Conservation (phyloP, 208 protist species). For the Wallacemonas rigidus region DNA sequence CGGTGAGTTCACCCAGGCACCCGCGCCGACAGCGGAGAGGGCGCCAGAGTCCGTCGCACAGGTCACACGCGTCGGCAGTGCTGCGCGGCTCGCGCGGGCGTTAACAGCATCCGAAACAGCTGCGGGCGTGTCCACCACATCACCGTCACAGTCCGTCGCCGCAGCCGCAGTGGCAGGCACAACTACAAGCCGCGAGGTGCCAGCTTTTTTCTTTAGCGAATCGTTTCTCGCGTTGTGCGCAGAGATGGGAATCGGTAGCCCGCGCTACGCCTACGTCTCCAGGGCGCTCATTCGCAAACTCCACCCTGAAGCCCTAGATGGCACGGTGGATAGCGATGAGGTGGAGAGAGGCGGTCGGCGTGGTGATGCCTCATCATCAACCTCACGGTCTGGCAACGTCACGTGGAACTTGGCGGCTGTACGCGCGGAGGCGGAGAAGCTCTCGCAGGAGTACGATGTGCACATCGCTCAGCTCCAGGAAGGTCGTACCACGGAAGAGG, state of each 20-base stretch:
- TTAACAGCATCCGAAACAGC: conserved; percentile 3
- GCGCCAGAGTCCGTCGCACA: not conserved
- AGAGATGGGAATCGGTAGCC: conserved; percentile 39
- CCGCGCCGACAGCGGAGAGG: not conserved
- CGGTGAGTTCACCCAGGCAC: not conserved
- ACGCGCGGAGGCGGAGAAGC: conserved; percentile 25
- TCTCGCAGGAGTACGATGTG: conserved; percentile 34
- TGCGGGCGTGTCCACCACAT: not conserved
- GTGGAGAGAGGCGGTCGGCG: no score
- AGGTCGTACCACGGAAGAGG: not conserved
- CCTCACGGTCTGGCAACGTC: not conserved
- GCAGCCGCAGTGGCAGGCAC: no score
- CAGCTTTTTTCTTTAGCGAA: conserved; percentile 5
- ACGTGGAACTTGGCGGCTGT: conserved; percentile 29
- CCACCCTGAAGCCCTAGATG: not conserved
- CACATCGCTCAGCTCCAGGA: conserved; percentile 10
- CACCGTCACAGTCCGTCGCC: no score
- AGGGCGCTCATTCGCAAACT: conserved; percentile 24
- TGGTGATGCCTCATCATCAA: not conserved
- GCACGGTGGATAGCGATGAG: not conserved
- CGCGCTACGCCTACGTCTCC: conserved; percentile 41
- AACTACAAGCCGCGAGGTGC: not conserved
- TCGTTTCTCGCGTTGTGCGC: conserved; percentile 25
- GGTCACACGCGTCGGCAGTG: not conserved
- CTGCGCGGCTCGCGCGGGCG: not conserved